These are phyloP conservation scores for Colletotrichum chlorophyti DNA, from an alignment of 2,329 filamentous ascomycete species.

Conservation along the genomic window DNA sequence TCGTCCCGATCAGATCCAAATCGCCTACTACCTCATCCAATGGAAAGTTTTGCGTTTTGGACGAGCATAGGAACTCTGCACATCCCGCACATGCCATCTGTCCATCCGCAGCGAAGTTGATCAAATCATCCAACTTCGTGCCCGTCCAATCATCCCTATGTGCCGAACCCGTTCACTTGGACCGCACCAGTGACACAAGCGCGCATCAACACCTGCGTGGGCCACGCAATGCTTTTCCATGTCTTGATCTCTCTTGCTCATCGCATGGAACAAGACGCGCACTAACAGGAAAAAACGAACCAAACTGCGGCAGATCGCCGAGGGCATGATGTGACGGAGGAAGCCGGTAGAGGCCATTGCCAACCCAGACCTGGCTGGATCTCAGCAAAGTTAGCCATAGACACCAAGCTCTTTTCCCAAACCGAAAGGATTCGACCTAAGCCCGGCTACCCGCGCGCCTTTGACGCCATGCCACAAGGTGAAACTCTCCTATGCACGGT, in stretches of 20 bases:
- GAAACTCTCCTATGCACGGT: conserved; percentile 20
- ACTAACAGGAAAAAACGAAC: not conserved
- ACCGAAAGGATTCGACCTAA: not conserved
- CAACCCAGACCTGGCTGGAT: conserved; percentile 3
- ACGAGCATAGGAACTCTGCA: not conserved
- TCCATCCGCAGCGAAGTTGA: not conserved
- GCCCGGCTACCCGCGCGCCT: conserved; percentile 16
- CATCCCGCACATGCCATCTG: not conserved
- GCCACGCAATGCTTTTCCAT: conserved; percentile 21
- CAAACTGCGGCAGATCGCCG: not conserved
- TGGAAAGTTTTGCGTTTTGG: not conserved
- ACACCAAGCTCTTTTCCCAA: conserved; percentile 3
- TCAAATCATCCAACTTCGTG: conserved; percentile 3
- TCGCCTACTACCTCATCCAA: not conserved
- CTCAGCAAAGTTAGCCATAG: not conserved
- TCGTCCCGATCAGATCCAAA: conserved; percentile 3
- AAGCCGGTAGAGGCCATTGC: not conserved
- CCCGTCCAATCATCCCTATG: conserved; percentile 6
- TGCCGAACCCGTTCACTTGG: conserved; percentile 6
- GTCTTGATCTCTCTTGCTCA: not conserved
- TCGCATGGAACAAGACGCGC: not conserved
- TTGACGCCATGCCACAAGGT: conserved; percentile 19
- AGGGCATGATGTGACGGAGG: too few relatives aligned
- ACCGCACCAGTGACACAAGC: conserved; percentile 13
- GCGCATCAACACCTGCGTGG: conserved; percentile 16